Conservation (phyloP, 805 yeast species). For the Metschnikowia lachancei region DNA sequence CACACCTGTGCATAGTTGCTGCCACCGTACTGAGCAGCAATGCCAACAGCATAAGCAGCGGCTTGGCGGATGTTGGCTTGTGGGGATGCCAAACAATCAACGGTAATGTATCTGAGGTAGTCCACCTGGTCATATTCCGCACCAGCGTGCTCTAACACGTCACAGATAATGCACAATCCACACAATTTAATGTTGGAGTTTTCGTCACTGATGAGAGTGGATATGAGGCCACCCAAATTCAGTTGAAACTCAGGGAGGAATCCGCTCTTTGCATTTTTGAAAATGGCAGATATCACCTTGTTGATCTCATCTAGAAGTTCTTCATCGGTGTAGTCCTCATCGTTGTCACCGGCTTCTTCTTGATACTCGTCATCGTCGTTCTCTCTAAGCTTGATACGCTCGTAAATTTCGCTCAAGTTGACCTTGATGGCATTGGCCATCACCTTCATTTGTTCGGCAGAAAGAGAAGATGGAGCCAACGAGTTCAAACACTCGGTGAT, state of each 20-base stretch:
- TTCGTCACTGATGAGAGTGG: conserved; percentile 60
- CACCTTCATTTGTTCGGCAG: conserved; percentile 50
- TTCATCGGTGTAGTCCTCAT: conserved; percentile 84
- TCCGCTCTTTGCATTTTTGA: conserved; percentile 56
- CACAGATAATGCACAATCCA: conserved; percentile 78
- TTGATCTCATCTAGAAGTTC: conserved; percentile 84
- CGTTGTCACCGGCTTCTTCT: conserved; percentile 82
- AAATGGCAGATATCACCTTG: conserved; percentile 66
- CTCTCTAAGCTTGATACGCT: conserved; percentile 70
- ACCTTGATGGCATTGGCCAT: conserved; percentile 59
- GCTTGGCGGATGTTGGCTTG: conserved; percentile 81
- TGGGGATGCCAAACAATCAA: conserved; percentile 63
- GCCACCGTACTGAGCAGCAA: conserved; percentile 81
- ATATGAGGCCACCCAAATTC: conserved; percentile 57
- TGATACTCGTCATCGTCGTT: conserved; percentile 79
- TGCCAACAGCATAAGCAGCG: conserved; percentile 81
- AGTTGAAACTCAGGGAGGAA: conserved; percentile 64
- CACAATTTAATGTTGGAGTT: conserved; percentile 68
- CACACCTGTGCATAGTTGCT: conserved; percentile 57
- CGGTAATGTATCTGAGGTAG: conserved; percentile 58
- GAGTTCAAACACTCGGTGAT: conserved; percentile 63
- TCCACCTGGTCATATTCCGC: conserved; percentile 64
- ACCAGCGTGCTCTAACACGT: conserved; percentile 78
- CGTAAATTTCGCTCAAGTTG: conserved; percentile 64
- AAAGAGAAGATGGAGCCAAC: conserved; percentile 63